Evolutionary conservation across 371 early-diverging fungal genomes (phyloP), one percentile per base, ranked within the genome.

Genomic region (Apophysomyces trapeziformis): DNA sequence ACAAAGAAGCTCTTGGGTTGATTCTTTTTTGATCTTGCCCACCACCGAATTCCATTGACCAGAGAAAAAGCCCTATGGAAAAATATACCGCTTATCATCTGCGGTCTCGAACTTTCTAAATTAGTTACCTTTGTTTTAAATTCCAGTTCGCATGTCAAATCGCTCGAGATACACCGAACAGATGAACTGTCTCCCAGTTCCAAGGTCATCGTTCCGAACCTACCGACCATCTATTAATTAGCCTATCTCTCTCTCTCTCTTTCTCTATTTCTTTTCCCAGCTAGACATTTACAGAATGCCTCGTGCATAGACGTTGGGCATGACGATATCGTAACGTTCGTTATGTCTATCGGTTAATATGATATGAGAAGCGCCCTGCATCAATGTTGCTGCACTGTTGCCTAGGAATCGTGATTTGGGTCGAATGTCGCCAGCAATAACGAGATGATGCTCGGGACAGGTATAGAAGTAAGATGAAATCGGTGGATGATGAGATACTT

Each of bases 401-500:
- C 96, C 98, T 18, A 92, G 82, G 69, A 97, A 97, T 58, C 91
- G 92, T 32, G 94, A 91, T 69, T 93, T 94, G 38, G 99, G 99
- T 66, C 87, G 78, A 60, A 96, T 72, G 56, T 96, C 95, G 38
- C 99, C 99, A 14, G 78, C 63, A 21, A 97, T 89, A 37, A 85
- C 75, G 39, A 96, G 75, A 64, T 89, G 84, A 71, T 93, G 88
- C 38, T 93, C 90, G 1, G 97, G 97, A 41, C 85, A 88, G 64
- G 89, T 81, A 75, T 90, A 95, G 68, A 88, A 90, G 75, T 89
- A 95, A 50, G 93, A 89, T 5, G 95, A 91, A 39, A 94, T 85
- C 4, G 98, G 98, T 38, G 98, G 98, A 75, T 96, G 98, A 75
- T 98, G 98, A 37, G 92, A 92, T 14, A 94, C 93, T 73, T 97